Evolutionary conservation across 129 eudicot genomes (phyloP).

Genomic region (Flaveria ramosissima): DNA sequence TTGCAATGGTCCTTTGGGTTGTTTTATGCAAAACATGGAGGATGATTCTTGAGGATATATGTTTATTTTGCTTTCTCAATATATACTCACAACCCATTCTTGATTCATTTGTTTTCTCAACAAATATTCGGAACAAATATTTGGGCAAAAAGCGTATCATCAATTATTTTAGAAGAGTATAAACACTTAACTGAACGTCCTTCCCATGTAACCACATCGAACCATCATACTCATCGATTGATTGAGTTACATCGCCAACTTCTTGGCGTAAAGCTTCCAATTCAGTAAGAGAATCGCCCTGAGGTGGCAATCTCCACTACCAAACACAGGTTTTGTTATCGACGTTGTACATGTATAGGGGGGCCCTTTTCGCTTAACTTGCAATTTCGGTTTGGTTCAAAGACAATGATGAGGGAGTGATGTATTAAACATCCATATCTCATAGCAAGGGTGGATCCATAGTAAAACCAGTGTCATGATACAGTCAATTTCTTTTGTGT

Average conservation of each 20-base stretch:
- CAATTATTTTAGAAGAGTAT: background rate
- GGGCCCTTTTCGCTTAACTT: no score
- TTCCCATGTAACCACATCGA: background rate
- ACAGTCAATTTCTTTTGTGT: no score
- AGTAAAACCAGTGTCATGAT: no score
- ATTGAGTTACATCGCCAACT: background rate
- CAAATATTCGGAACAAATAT: background rate
- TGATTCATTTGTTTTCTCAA: slow-evolving; percentile 14
- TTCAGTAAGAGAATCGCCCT: background rate
- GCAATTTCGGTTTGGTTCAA: no score
- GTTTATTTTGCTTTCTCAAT: slow-evolving; percentile 9
- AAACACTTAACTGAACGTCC: background rate
- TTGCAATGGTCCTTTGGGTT: slow-evolving; percentile 26
- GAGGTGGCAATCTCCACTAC: background rate
- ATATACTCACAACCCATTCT: background rate
- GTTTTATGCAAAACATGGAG: slow-evolving; percentile 8
- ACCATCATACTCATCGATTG: background rate
- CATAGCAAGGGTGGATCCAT: no score
- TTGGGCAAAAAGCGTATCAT: background rate
- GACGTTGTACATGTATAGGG: no score
- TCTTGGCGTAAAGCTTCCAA: background rate
- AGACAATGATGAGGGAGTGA: no score
- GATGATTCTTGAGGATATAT: slow-evolving; percentile 15
- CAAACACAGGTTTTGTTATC: background rate
- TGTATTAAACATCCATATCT: no score